These are phyloP conservation scores for Priceomyces fermenticarens DNA, from an alignment of 805 yeast genomes.

Conservation along the genomic window DNA sequence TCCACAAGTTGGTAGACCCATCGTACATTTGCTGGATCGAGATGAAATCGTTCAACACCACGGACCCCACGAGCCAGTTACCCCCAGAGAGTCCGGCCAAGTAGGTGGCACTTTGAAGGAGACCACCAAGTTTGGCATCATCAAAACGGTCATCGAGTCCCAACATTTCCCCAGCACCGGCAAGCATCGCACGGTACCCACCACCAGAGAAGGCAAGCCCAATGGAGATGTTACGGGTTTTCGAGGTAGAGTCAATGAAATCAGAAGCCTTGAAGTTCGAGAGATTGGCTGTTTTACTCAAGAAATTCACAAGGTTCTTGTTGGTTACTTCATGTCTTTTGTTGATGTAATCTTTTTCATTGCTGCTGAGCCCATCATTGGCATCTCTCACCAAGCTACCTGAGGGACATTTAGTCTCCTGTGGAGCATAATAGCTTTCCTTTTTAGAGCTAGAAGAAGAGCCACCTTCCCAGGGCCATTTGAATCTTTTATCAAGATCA, in stretches of 20 bases:
- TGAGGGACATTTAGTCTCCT: constrained; percentile 27
- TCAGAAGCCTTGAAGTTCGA: constrained; percentile 28
- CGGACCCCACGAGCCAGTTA: constrained; percentile 35
- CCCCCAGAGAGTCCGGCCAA: constrained; percentile 42
- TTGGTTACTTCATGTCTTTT: constrained; percentile 28
- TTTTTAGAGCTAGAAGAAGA: constrained; percentile 5
- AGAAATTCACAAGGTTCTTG: constrained; percentile 23
- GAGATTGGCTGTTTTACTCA: constrained; percentile 26
- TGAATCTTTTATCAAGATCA: constrained; percentile 1
- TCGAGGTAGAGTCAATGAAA: constrained; percentile 21
- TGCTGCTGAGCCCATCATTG: constrained; percentile 13
- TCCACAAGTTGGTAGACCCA: constrained; percentile 52
- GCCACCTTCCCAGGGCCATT: constrained; percentile 21
- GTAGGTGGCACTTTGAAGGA: constrained; percentile 38
- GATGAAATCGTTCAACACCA: constrained; percentile 37
- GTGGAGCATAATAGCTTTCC: constrained; percentile 27
- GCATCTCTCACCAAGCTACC: constrained; percentile 26
- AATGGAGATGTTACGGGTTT: constrained; percentile 22
- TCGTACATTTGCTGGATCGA: constrained; percentile 28
- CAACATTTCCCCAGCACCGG: constrained; percentile 41
- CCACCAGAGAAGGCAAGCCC: constrained; percentile 21
- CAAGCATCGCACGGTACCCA: constrained; percentile 37
- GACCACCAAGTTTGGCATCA: constrained; percentile 32
- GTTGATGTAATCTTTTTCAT: constrained; percentile 25
- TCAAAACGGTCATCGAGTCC: constrained; percentile 37